phyloP scores from a whole-genome alignment of 768 basidiomycete species.

The Calocera viscosa region DNA sequence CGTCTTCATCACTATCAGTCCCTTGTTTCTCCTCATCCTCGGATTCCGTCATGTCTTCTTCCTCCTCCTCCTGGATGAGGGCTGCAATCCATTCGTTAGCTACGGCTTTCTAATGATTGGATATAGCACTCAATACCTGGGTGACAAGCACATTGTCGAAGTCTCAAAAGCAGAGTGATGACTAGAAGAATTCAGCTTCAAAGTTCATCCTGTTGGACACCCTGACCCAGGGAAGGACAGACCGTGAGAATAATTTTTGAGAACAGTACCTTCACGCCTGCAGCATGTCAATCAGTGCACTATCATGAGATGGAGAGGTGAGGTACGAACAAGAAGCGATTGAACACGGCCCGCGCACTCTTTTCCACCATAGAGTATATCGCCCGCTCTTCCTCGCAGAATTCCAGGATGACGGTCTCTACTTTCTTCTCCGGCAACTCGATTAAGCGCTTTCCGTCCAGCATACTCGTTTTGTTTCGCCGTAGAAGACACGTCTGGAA shows the following conservation, averaged over 20 bases:
- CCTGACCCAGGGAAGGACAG: slow-evolving; percentile 33
- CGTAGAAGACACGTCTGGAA: not conserved
- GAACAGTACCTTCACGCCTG: slow-evolving; percentile 44
- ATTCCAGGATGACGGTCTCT: slow-evolving; percentile 15
- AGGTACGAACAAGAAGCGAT: slow-evolving; percentile 15
- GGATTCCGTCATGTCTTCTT: not conserved
- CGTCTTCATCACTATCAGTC: not conserved
- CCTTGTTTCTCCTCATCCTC: too few species aligned
- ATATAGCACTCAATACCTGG: slow-evolving; percentile 47
- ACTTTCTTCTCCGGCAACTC: not conserved
- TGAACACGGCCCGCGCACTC: slow-evolving; percentile 21
- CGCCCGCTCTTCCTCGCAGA: slow-evolving; percentile 22
- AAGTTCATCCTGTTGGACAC: slow-evolving; percentile 17
- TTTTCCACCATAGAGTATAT: slow-evolving; percentile 18
- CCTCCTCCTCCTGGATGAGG: slow-evolving; percentile 19
- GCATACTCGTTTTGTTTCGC: not conserved
- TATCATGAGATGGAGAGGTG: not conserved
- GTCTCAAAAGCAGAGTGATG: not conserved
- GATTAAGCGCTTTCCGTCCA: not conserved
- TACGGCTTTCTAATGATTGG: not conserved
- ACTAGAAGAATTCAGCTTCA: not conserved
- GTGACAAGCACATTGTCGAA: slow-evolving; percentile 40
- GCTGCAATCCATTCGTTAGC: slow-evolving; percentile 32
- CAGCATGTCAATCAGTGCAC: not conserved
- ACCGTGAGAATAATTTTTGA: slow-evolving; percentile 33